Percentiles rank a stretch among this genome's conserved stretches.
Conservation (phyloP, 177 flowering plant species). For the Vitis hybrid region DNA sequence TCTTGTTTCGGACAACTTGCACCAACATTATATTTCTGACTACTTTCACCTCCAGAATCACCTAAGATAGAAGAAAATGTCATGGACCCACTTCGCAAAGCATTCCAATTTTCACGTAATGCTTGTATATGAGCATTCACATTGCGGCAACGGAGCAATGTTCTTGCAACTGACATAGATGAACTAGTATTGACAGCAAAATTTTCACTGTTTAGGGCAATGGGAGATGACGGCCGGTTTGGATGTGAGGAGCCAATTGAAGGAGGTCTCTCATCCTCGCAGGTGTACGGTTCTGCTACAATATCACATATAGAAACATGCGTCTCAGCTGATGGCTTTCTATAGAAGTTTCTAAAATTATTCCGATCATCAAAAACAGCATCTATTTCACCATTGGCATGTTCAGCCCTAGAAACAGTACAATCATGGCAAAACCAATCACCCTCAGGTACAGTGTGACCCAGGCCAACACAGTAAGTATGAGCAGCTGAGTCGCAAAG, state of each 20-base stretch:
- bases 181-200: background rate
- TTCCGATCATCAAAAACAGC: conserved; percentile 15
- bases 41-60: conserved; percentile 11
- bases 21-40: conserved; percentile 6
- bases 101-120: conserved; percentile 73
- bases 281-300: conserved; percentile 28
- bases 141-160: conserved; percentile 46
- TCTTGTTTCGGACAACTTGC: conserved; percentile 6
- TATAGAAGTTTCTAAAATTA: background rate
- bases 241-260: conserved; percentile 7
- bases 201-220: conserved; percentile 1
- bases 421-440: conserved; percentile 89
- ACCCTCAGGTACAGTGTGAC: conserved; percentile 72
- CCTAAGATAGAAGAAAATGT: conserved; percentile 36
- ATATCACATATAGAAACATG: conserved; percentile 42
- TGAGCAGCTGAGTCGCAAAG: conserved; percentile 81
- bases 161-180: conserved; percentile 38
- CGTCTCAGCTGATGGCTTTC: conserved; percentile 8
- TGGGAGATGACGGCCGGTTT: conserved; percentile 4
- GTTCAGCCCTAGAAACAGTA: conserved; percentile 47
- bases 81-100: conserved; percentile 50
- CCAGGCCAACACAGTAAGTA: conserved; percentile 83
- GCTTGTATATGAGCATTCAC: conserved; percentile 44
- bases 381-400: conserved; percentile 25
- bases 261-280: conserved; percentile 10